Percentiles rank a stretch among this genome's conserved stretches.
Conservation (phyloP, 148 eudicot genomes). For the Pharnaceum exiguum region DNA sequence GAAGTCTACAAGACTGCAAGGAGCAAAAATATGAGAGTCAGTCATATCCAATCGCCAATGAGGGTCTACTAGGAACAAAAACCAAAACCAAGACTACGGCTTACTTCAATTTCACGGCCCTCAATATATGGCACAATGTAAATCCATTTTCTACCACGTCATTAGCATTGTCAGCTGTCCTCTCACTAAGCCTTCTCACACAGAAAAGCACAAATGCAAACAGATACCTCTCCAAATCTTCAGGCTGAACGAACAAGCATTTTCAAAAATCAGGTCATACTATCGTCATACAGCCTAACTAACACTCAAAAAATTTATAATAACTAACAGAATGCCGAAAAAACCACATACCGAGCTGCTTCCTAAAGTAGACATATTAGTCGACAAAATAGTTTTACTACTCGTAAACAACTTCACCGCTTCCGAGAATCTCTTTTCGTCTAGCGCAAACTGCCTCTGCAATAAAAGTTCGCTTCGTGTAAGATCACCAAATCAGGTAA, state of each 20-base stretch:
- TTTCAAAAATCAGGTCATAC: neutral
- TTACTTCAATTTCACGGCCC: conserved; percentile 74
- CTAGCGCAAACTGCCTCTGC: conserved; percentile 54
- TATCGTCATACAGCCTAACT: neutral
- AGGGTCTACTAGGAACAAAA: neutral
- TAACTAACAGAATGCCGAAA: neutral
- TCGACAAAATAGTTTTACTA: conserved; percentile 48
- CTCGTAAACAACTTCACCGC: conserved; percentile 55
- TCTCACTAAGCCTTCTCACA: conserved; percentile 48
- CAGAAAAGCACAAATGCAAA: conserved; percentile 72
- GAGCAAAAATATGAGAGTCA: conserved; percentile 7
- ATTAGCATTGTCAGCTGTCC: conserved; percentile 7
- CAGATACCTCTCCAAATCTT: conserved; percentile 75
- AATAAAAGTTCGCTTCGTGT: neutral
- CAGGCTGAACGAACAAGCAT: conserved; percentile 40
- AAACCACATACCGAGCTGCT: conserved; percentile 39
- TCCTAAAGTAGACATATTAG: conserved; percentile 51
- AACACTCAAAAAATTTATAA: neutral
- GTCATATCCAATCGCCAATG: neutral
- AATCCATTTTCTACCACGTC: conserved; percentile 28
- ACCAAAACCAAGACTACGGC: conserved; percentile 2
- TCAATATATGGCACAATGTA: conserved; percentile 60
- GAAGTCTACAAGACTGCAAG: conserved; percentile 71
- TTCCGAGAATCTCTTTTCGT: conserved; percentile 37
- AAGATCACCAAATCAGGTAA: neutral